Conservation (phyloP, 768 basidiomycete species). For the Trametes maxima region DNA sequence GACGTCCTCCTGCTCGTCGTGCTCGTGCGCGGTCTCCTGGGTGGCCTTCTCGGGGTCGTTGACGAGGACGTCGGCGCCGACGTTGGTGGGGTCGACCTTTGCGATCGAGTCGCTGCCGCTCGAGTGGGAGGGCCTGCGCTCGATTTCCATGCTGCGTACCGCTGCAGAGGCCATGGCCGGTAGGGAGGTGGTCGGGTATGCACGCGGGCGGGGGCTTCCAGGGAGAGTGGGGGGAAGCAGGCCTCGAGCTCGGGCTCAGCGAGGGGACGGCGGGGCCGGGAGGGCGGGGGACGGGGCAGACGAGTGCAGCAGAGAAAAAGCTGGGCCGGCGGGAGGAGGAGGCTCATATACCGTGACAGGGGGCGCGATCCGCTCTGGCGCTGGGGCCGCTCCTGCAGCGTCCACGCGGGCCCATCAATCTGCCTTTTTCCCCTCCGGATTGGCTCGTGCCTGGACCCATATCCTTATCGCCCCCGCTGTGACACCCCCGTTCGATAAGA, state of each 20-base stretch:
- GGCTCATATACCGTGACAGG: constrained; percentile 13
- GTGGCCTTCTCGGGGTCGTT: constrained; percentile 13
- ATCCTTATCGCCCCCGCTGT: constrained; percentile 11
- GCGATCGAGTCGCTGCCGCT: constrained; percentile 25
- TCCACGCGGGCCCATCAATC: constrained; percentile 22
- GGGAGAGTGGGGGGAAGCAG: constrained; percentile 2
- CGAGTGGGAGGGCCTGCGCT: constrained; percentile 29
- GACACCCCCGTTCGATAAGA: neutral
- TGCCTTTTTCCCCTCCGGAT: neutral
- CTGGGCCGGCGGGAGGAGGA: neutral
- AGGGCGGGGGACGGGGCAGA: constrained; percentile 14
- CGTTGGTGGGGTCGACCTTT: constrained; percentile 30
- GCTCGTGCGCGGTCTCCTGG: constrained; percentile 13
- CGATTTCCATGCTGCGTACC: neutral
- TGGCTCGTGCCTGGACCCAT: constrained; percentile 14
- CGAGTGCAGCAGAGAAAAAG: constrained; percentile 21
- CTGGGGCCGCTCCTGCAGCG: constrained; percentile 3
- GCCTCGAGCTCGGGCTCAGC: neutral
- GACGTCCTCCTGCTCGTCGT: constrained; percentile 25
- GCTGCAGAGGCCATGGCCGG: neutral
- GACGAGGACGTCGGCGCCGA: constrained; percentile 25
- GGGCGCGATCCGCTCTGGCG: neutral
- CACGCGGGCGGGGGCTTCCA: neutral
- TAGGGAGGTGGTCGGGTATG: neutral
- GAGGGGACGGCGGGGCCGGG: constrained; percentile 2